Conservation (phyloP, 2,329 filamentous ascomycete species). For the Pseudofabraea citricarpa region DNA sequence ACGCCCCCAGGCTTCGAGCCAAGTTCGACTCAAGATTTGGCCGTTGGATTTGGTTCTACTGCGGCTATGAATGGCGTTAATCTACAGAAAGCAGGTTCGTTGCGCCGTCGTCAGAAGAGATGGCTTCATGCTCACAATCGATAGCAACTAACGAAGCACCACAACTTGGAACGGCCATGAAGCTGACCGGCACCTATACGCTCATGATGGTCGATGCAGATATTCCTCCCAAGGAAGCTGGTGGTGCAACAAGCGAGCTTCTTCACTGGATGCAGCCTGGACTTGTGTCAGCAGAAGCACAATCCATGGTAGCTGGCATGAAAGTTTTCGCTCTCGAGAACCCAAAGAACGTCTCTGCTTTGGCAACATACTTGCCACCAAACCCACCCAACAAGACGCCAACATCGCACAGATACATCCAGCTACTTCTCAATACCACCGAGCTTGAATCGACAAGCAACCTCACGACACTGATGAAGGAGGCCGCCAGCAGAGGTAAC, state of each 20-base stretch:
- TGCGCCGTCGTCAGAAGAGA: background rate
- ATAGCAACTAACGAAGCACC: conserved; percentile 16
- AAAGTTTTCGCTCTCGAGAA: conserved; percentile 18
- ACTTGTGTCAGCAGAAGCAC: conserved; percentile 15
- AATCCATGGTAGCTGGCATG: conserved; percentile 16
- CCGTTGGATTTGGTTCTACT: conserved; percentile 18
- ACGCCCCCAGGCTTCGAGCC: conserved; percentile 22
- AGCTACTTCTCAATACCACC: conserved; percentile 22
- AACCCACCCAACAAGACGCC: conserved; percentile 19
- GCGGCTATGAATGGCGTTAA: conserved; percentile 20
- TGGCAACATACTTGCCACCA: conserved; percentile 19
- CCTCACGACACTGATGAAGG: conserved; percentile 4
- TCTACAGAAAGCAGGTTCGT: conserved; percentile 19
- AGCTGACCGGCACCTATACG: conserved; percentile 20
- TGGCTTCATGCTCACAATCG: conserved; percentile 1
- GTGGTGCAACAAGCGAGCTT: conserved; percentile 16
- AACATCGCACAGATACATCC: conserved; percentile 21
- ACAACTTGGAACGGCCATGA: conserved; percentile 15
- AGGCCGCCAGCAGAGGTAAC: conserved; percentile 8
- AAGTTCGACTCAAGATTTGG: conserved; percentile 16
- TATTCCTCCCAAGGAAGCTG: conserved; percentile 16
- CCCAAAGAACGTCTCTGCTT: conserved; percentile 13
- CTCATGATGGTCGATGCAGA: conserved; percentile 26
- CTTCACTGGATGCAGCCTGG: conserved; percentile 27
- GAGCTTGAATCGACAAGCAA: conserved; percentile 3